phyloP scores from a whole-genome alignment of 495 filamentous ascomycete species.

The Neurospora pannonica region DNA sequence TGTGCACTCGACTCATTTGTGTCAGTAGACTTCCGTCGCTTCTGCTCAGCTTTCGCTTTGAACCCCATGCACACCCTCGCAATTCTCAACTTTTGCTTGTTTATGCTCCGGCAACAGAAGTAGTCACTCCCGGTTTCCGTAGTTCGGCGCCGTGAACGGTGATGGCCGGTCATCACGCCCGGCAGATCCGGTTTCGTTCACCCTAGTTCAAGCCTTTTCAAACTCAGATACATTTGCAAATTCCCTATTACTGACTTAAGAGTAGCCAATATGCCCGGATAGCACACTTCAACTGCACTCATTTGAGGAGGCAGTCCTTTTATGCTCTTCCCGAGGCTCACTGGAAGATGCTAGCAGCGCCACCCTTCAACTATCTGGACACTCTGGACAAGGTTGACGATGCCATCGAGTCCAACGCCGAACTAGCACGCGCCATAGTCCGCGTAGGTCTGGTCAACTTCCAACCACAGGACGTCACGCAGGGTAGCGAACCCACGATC shows the following conservation, averaged over 20 bases:
- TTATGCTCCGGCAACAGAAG: background rate
- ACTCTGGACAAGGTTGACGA: slow-evolving; percentile 71
- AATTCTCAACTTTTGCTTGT: background rate
- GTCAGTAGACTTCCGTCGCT: slow-evolving; percentile 41
- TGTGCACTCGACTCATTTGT: slow-evolving; percentile 75
- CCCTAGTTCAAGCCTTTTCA: background rate
- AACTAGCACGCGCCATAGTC: slow-evolving; percentile 71
- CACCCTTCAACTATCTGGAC: slow-evolving; percentile 73
- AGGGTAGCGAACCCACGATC: slow-evolving; percentile 7
- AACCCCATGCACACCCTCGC: background rate
- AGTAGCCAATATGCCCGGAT: slow-evolving; percentile 70
- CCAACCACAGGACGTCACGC: slow-evolving; percentile 15
- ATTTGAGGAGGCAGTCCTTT: slow-evolving; percentile 80
- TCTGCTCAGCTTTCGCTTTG: background rate
- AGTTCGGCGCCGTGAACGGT: background rate
- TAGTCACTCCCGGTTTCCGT: background rate
- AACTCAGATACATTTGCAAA: background rate
- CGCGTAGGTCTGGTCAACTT: slow-evolving; percentile 56
- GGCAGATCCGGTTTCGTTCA: background rate
- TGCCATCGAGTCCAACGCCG: slow-evolving; percentile 81
- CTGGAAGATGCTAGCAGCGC: slow-evolving; percentile 66
- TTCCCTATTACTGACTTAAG: background rate
- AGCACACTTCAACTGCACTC: slow-evolving; percentile 80
- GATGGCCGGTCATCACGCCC: background rate
- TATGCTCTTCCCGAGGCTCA: slow-evolving; percentile 79